Base-by-base conservation (phyloP, 495 filamentous ascomycete genomes). In the Annulohypoxylon nitens region DNA sequence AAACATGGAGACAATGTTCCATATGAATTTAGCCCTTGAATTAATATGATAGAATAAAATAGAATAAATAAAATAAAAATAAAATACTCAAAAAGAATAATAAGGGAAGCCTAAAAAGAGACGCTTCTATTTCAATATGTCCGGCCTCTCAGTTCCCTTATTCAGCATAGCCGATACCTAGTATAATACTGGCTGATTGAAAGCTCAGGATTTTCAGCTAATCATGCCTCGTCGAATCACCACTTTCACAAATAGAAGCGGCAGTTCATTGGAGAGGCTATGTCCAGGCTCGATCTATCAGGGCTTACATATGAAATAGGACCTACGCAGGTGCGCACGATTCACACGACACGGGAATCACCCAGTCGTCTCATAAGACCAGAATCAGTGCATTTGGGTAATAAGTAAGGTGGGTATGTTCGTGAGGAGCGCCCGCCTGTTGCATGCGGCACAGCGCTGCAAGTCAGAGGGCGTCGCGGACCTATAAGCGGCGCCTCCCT, bases 371-470 rank as follows among this genome's bases (percentile, higher is more conserved):
- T 39, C 47, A 37, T 39, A 64, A 5, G 55, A 60, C 55, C 5
- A 26, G 7, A 54, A 58, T 11, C 30, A 30, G 30, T 30, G 30
- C 30, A 30, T 6, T 6, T 30, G 5, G 5, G 30, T 4, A 30
- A 30, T 30, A 30, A 6, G 30, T 30, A 4, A 30, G 30, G 30
- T 37, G 58, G 53, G 51, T 23, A 50, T 9, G 6, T 67, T 51
- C 54, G 34, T 64, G 37, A 70, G 61, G 58, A 67, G 34, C 50
- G 26, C 25, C 50, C 55, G 47, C 48, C 41, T 37, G 4, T 57
- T 57, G 62, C 71, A 67, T 74, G 61, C 57, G 61, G 71, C 55
- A 70, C 66, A 63, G 71, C 43, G 37, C 66, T 70, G 66, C 67
- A 70, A 67, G 67, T 70, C 67, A 74, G 60, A 51, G 23, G 16